phyloP scores from a whole-genome alignment of 257 asterid genomes.

The Solanum sitiens region DNA sequence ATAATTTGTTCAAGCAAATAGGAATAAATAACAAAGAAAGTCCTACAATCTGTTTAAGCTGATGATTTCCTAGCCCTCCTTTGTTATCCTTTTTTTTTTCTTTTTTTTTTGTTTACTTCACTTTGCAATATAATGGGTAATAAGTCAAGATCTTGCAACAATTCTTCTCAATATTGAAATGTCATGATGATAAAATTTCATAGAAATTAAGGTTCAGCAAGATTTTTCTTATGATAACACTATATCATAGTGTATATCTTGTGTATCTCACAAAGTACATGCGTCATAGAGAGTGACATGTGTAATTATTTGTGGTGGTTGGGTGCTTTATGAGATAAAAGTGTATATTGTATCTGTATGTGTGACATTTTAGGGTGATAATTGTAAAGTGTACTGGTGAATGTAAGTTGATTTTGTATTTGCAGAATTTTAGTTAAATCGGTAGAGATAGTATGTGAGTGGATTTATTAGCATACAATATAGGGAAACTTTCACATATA shows the following conservation, averaged over 20 bases:
- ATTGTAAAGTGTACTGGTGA: background rate
- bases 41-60: background rate
- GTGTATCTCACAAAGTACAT: background rate
- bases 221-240: background rate
- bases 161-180: no score
- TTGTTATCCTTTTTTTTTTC: no score
- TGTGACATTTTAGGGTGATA: background rate
- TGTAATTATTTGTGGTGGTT: background rate
- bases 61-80: no score
- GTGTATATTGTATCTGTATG: background rate
- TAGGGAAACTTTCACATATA: no score
- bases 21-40: background rate
- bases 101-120: no score
- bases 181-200: background rate
- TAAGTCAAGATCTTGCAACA: background rate
- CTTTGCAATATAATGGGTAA: background rate
- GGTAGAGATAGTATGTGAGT: background rate
- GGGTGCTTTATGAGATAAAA: no score
- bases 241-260: background rate
- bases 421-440: no score
- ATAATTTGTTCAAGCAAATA: no score
- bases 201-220: background rate
- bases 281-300: background rate
- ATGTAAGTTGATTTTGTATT: background rate
- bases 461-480: background rate